Evolutionary conservation across 495 filamentous ascomycete species (phyloP).

Genomic region (Extremus antarcticus): DNA sequence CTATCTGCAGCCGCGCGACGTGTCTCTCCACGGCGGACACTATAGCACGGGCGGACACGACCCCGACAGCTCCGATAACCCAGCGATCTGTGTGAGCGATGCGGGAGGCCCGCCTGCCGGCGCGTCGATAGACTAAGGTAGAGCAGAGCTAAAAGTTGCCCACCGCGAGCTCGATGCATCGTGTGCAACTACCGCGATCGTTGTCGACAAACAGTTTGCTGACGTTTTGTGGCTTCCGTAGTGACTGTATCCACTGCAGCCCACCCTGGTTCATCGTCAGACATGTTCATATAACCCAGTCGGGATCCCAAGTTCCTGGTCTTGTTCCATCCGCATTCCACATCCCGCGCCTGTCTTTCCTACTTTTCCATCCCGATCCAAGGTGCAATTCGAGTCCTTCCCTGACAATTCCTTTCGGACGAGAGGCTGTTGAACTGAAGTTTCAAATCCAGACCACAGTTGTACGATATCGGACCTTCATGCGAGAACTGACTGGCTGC

Average conservation of each 20-base stretch:
- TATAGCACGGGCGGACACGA: no score
- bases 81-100: neutral
- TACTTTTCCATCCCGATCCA: neutral
- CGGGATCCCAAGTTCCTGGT: neutral
- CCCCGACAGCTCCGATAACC: neutral
- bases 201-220: neutral
- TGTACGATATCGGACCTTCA: neutral
- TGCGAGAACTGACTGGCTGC: neutral
- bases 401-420: neutral
- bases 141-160: constrained; percentile 1
- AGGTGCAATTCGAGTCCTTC: neutral
- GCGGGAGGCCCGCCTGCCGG: neutral
- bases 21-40: no score
- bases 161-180: neutral
- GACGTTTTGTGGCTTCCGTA: neutral
- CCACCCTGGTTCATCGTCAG: neutral
- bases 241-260: neutral
- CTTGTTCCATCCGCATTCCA: neutral
- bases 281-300: neutral
- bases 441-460: neutral
- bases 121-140: neutral
- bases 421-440: neutral
- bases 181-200: neutral
- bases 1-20: neutral
- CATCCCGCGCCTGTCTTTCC: neutral